These are phyloP conservation scores for Berkeleyomyces basicola DNA, from an alignment of 2,329 filamentous ascomycete genomes.

Conservation along the genomic window DNA sequence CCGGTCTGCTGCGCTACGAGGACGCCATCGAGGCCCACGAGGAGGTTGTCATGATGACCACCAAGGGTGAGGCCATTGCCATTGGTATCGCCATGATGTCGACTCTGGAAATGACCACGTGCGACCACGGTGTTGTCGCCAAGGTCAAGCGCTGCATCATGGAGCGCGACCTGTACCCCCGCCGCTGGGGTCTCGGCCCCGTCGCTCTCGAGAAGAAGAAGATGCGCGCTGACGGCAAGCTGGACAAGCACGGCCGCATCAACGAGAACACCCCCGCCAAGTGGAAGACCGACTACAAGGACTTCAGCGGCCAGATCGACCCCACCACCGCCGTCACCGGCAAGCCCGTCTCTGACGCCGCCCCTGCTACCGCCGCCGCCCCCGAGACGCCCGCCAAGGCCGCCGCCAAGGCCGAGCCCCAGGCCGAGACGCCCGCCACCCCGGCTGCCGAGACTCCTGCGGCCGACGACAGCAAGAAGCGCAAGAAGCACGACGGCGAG, in stretches of 20 bases:
- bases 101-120: constrained; percentile 88
- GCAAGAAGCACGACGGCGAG: constrained; percentile 72
- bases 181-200: constrained; percentile 90
- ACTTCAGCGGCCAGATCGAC: constrained; percentile 45
- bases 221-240: constrained; percentile 93
- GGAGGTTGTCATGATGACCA: constrained; percentile 95
- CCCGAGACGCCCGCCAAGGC: constrained; percentile 20
- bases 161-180: constrained; percentile 95
- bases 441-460: constrained; percentile 25
- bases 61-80: constrained; percentile 96
- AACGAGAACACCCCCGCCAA: constrained; percentile 89
- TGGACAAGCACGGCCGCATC: constrained; percentile 88
- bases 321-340: constrained; percentile 30
- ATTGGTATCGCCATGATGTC: constrained; percentile 96
- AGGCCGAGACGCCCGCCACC: constrained; percentile 23
- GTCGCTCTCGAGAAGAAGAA: constrained; percentile 97
- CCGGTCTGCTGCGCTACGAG: constrained; percentile 83
- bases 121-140: constrained; percentile 92
- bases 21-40: constrained; percentile 83
- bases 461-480: constrained; percentile 45
- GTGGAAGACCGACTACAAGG: constrained; percentile 87
- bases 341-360: constrained; percentile 28
- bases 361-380: constrained; percentile 24
- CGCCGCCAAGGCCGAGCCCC: constrained; percentile 22
- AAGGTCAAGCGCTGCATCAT: constrained; percentile 99